A percentile compares a stretch with the other conserved stretches of the same genome.
Evolutionary conservation across 176 grass and related monocot genomes (phyloP).

Genomic region (Eremochloa ophiuroides): DNA sequence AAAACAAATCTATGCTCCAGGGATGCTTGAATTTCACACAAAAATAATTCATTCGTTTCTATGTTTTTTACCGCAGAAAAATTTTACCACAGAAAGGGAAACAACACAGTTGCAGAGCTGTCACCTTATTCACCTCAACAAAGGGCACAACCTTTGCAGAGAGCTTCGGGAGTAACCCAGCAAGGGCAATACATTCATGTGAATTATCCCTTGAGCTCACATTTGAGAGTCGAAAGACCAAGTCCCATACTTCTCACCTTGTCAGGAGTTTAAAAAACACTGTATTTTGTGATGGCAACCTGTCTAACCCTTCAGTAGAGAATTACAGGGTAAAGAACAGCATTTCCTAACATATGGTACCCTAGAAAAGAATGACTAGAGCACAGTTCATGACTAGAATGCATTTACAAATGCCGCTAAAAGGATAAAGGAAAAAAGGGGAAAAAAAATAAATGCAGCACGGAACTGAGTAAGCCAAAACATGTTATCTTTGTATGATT

Average conservation of each 20-base stretch:
- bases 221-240: not conserved
- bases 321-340: not conserved
- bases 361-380: conserved; percentile 25
- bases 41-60: too few species aligned
- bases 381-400: conserved; percentile 32
- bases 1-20: too few species aligned
- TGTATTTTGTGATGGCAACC: not conserved
- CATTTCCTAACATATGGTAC: conserved; percentile 27
- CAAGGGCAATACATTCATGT: not conserved
- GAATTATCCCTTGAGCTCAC: not conserved
- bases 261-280: not conserved
- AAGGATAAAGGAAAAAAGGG: not conserved
- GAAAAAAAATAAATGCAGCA: not conserved
- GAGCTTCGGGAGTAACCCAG: not conserved
- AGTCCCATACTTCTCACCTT: not conserved
- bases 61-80: too few species aligned
- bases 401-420: conserved; percentile 31
- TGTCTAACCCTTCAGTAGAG: not conserved
- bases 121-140: not conserved
- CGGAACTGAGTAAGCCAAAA: conserved; percentile 8
- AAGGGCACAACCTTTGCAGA: not conserved
- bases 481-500: conserved; percentile 26
- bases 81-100: not conserved
- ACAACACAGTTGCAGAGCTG: not conserved
- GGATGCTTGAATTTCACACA: too few species aligned